Conservation (phyloP, 352 stramenopile species). For the Pythium volutum region DNA sequence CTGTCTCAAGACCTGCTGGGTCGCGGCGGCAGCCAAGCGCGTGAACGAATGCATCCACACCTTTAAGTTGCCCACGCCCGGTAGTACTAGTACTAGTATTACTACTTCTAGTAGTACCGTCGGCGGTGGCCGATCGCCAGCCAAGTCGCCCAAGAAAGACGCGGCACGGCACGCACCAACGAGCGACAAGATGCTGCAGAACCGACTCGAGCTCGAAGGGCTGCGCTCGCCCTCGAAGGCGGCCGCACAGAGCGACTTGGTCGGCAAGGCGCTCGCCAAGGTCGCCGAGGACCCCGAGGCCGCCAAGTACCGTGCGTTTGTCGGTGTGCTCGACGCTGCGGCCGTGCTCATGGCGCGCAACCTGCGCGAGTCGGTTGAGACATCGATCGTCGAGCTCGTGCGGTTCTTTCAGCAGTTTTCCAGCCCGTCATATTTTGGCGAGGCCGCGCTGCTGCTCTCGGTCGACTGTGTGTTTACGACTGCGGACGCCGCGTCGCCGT, state of each 20-base stretch:
- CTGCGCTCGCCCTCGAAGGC: not conserved
- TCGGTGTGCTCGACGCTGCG: slow-evolving; percentile 75
- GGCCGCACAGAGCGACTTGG: slow-evolving; percentile 2
- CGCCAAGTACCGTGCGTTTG: slow-evolving; percentile 47
- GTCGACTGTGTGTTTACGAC: slow-evolving; percentile 37
- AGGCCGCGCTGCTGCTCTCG: slow-evolving; percentile 58
- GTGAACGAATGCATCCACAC: slow-evolving; percentile 59
- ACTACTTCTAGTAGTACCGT: too few relatives aligned
- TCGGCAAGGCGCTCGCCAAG: slow-evolving; percentile 1
- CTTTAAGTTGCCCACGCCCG: slow-evolving; percentile 15
- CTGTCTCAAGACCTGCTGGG: slow-evolving; percentile 80
- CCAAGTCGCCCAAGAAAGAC: slow-evolving; percentile 18
- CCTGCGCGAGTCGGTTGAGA: slow-evolving; percentile 80
- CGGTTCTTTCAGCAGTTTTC: slow-evolving; percentile 79
- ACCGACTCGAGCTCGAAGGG: slow-evolving; percentile 59
- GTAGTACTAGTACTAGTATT: not conserved
- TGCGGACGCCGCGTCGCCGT: not conserved
- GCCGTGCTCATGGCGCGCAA: slow-evolving; percentile 90
- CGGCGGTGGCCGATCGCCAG: not conserved
- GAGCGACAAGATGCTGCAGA: slow-evolving; percentile 34
- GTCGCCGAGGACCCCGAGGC: slow-evolving; percentile 37
- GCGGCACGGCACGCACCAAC: not conserved
- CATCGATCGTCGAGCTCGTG: slow-evolving; percentile 72
- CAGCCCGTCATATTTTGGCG: slow-evolving; percentile 39
- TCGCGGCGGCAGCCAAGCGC: slow-evolving; percentile 61